Base-by-base conservation (phyloP, 805 yeast species). In the Nakazawaea wyomingensis region DNA sequence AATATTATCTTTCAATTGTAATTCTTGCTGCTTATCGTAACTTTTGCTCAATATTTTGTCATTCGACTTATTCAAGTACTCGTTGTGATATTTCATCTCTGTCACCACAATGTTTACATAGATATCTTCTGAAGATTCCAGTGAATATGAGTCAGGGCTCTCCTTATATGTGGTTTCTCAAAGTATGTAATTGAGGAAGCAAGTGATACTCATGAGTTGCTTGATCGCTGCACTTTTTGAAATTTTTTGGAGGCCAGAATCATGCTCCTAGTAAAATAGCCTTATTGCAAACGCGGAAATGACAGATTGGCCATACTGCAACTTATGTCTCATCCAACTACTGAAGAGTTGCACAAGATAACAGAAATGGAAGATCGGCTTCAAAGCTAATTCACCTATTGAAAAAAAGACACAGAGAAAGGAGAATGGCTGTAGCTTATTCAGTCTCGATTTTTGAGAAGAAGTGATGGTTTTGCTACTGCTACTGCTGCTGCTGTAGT, bases 1-100 rank as follows among this genome's bases (percentile, higher is more conserved):
- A 4, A 43, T 43, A 24, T 38, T 30, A 24, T 43, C 27, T 24
- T 43, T 43, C 33, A 39, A 43, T 20, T 26, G 37, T 18, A 39
- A 30, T 35, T 43, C 40, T 34, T 34, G 43, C 9, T 43, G 43
- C 24, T 34, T 38, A 13, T 34, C 37, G 4, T 34, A 24, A 11
- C 37, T 16, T 17, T 34, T 37, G 3, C 24, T 21, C 28, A 4
- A 26, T 30, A 42, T 26, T n/a, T 21, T 17, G 4, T 18, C 37
- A 20, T 42, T 42, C 5, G 20, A 24, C n/a, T n/a, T 19, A 7
- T 14, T 14, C 19, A 42, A 42, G 10, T 11, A 5, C 8, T 28
- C 34, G 21, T 34, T 41, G 26, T 37, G 30, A n/a, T 18, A 18
- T 16, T 26, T 17, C 36, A 32, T 33, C 19, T 37, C 42, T 14